Evolutionary conservation across 257 asterid genomes (phyloP).

Genomic region (Cinchona pubescens): DNA sequence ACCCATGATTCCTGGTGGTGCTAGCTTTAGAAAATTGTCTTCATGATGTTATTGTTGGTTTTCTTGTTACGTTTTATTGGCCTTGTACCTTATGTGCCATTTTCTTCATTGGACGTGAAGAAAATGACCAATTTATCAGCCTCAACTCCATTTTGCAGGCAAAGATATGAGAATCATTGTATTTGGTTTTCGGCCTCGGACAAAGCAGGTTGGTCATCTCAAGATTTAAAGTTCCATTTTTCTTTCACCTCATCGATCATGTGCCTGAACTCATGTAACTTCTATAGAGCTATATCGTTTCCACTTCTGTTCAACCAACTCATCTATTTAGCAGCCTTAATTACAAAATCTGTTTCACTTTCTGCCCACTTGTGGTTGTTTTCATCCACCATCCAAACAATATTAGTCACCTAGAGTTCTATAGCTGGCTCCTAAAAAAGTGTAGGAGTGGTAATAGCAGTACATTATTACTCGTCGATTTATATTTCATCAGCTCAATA

Average conservation of each 20-base stretch:
- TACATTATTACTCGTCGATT: background rate
- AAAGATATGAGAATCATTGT: constrained; percentile 94
- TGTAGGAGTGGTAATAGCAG: background rate
- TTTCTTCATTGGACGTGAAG: background rate
- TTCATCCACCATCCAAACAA: background rate
- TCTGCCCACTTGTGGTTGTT: background rate
- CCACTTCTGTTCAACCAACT: background rate
- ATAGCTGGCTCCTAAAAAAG: background rate
- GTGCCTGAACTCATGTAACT: background rate
- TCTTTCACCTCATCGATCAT: background rate
- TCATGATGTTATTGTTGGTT: background rate
- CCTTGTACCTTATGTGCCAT: background rate
- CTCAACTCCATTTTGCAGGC: constrained; percentile 50
- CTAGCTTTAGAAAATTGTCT: background rate
- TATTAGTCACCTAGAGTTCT: background rate
- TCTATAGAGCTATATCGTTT: background rate
- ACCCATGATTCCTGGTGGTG: background rate
- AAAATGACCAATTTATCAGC: constrained; percentile 6
- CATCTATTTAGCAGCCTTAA: background rate
- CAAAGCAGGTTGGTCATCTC: constrained; percentile 71
- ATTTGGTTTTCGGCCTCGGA: constrained; percentile 88
- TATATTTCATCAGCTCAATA: background rate
- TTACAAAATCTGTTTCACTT: background rate
- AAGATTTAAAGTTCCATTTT: constrained; percentile 22
- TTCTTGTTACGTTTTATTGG: background rate